These are phyloP conservation scores for Botrytis fragariae DNA, from an alignment of 2,329 filamentous ascomycete genomes.

Conservation along the genomic window DNA sequence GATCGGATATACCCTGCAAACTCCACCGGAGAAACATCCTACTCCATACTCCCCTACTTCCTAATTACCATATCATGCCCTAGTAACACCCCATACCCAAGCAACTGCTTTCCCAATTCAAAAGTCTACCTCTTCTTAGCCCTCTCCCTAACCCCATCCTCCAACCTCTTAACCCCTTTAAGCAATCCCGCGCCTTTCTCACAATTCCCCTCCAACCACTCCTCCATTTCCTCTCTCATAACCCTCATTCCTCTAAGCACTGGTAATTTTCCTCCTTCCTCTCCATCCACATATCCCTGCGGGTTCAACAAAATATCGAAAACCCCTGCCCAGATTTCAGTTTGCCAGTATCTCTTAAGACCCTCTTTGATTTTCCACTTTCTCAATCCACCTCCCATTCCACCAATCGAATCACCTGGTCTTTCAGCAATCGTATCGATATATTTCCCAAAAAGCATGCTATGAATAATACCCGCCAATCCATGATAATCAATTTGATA, in stretches of 20 bases:
- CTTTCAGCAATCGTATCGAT: conserved; percentile 69
- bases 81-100: background rate
- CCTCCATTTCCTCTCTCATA: conserved; percentile 77
- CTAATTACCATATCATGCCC: background rate
- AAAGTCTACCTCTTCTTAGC: conserved; percentile 11
- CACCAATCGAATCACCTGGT: conserved; percentile 45
- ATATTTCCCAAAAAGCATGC: conserved; percentile 89
- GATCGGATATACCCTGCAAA: background rate
- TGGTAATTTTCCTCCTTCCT: conserved; percentile 68
- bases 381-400: conserved; percentile 48
- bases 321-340: conserved; percentile 79
- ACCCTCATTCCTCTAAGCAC: conserved; percentile 66
- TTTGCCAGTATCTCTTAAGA: conserved; percentile 95
- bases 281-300: conserved; percentile 58
- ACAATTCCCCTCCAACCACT: conserved; percentile 74
- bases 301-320: conserved; percentile 90
- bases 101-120: background rate
- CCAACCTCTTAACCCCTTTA: conserved; percentile 63
- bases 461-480: conserved; percentile 82
- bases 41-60: background rate
- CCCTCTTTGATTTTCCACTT: conserved; percentile 78
- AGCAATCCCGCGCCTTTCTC: conserved; percentile 78
- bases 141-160: conserved; percentile 38
- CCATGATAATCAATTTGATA: conserved; percentile 98
- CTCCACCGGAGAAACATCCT: background rate